Base-by-base conservation (phyloP, 2,329 filamentous ascomycete genomes). In the Aspergillus niger region DNA sequence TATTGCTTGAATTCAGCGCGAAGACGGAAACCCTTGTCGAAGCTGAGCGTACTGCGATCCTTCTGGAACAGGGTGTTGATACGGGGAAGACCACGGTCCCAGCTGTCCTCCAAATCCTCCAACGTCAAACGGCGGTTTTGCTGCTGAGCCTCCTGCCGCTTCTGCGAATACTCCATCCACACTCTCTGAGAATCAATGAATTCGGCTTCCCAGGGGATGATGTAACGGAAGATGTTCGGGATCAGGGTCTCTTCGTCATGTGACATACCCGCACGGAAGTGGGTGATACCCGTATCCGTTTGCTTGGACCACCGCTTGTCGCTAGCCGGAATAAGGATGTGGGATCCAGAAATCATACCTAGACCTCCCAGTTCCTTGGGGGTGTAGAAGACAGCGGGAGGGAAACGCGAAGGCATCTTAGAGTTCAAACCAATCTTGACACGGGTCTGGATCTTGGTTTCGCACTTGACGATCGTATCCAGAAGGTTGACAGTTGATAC, bases 21-120 rank as follows among this genome's bases (percentile, higher is more conserved):
- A 13, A 93, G 89, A 68, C 95, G 89, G 88, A 98, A 99, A 57
- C 95, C 95, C 80, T 99, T 99, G 81, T 99, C 95, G 72, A 99
- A 99, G 72, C 92, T 96, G 65, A 99, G 84, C 0, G 95, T 99
- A 76, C 92, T 97, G 71, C 95, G 86, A 70, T 99, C 95, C 77
- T 99, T 99, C 76, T 99, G 95, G 87, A 99, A 99, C 2, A 99
- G 83, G 0, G 95, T 99, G 75, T 99, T 99, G 81, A 99, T 99
- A 80, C 95, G 91, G 17, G 95, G 95, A 55, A 99, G 83, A 82
- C 95, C 95, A 68, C 95, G 91, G 73, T 99, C 96, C 95, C 95
- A 99, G 73, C 92, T 97, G 74, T 99, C 95, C 73, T 99, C 95
- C 22, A 99, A 82, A 78, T 99, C 95, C 75, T 99, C 95, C 7